Evolutionary conservation across 2,329 filamentous ascomycete genomes (phyloP), one percentile per base, ranked within the genome.

Genomic region (Pseudogymnoascus sp.): DNA sequence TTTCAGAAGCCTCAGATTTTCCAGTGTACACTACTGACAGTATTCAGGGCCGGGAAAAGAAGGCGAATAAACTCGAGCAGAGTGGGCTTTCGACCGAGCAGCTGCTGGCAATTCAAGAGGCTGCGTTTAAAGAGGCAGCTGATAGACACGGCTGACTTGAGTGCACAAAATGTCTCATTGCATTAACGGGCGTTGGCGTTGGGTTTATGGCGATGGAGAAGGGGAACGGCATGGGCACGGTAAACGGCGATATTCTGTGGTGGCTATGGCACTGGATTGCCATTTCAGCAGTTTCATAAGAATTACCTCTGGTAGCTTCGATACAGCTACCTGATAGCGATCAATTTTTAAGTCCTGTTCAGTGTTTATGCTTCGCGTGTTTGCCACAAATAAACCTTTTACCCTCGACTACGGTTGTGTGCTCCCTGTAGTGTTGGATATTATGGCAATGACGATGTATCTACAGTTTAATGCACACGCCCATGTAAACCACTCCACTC

Each of bases 41-140:
- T 42, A 37, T 33, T 50, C 40, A 96, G 91, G 91, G 89, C 31
- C 89, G 93, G 59, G 95, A 99, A 78, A 96, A 96, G 82, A 96
- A 97, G 77, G 89, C 93, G 68, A 96, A 93, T 76, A 97, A 97
- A 78, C 92, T 97, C 72, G 93, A 96, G 71, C 89, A 95, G 74
- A 96, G 92, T 73, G 93, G 93, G 62, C 83, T 97, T 78, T 90
- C 90, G 0, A 87, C 96, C 73, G 95, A 97, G 70, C 90, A 99
- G 75, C 82, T 99, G 59, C 85, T 95, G 64, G 84, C 88, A 59
- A 85, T 96, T 72, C 95, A 99, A 74, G 88, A 95, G 75, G 92
- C 96, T 75, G 85, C 97, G 69, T 97, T 99, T 76, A 87, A 89
- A 47, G 87, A 86, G 64, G 93, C 92, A 11, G 70, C 70, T 31